Conservation (phyloP, 768 basidiomycete species). For the Mycena maculata region DNA sequence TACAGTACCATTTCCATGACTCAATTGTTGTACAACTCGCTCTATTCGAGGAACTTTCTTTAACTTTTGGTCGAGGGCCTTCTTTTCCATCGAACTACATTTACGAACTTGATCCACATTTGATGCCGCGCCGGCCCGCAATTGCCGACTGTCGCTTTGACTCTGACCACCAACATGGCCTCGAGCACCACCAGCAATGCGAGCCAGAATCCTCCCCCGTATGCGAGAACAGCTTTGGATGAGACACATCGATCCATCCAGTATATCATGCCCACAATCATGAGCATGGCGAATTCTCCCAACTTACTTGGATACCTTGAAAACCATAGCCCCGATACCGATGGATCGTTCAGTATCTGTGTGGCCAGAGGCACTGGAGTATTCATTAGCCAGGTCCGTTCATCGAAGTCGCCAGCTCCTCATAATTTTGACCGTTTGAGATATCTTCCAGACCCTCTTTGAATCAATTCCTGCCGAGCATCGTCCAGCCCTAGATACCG, state of each 20-base stretch:
- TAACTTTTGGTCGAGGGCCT: too few species aligned
- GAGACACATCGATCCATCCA: neutral
- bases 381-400: neutral
- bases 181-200: neutral
- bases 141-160: too few species aligned
- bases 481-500: conserved; percentile 18
- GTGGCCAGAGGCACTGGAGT: neutral
- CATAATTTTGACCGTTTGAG: neutral
- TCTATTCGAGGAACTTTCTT: too few species aligned
- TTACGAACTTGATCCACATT: too few species aligned
- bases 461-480: conserved; percentile 19
- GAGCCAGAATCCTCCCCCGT: neutral
- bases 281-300: neutral
- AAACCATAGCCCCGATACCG: neutral
- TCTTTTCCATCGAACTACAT: too few species aligned
- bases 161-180: too few species aligned
- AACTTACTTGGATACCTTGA: neutral
- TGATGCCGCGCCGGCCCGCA: too few species aligned
- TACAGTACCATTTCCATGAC: conserved; percentile 4
- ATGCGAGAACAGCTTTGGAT: neutral
- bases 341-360: neutral
- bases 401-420: neutral
- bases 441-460: neutral
- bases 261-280: neutral
- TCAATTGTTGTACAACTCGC: neutral